Evolutionary conservation across 2,329 filamentous ascomycete genomes (phyloP), one percentile per base, ranked within the genome.

Genomic region (Aspergillus quadricinctus): DNA sequence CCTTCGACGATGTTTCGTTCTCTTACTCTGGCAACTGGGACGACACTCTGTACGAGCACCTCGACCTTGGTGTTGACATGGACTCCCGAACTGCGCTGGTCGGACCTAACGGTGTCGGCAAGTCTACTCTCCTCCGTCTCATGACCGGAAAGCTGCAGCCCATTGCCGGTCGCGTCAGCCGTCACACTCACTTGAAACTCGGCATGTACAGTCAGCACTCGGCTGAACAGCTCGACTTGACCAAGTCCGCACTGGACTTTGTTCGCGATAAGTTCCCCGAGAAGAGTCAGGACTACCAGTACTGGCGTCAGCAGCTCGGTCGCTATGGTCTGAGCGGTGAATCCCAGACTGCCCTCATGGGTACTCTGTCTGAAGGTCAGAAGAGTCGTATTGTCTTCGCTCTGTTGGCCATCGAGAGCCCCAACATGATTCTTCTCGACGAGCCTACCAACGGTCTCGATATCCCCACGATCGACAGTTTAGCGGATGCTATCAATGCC

Each of bases 361-460:
- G 94, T 61, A 99, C 94, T 17, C 82, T 99, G 65, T 97, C 94
- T 61, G 94, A 99, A 74, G 94, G 94, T 54, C 94, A 99, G 80
- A 96, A 96, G 85, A 92, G 88, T 71, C 89, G 95, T 84, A 97
- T 99, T 71, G 94, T 99, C 45, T 99, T 99, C 74, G 94, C 94
- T 43, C 82, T 99, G 66, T 81, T 99, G 63, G 94, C 94, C 64
- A 97, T 99, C 64, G 94, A 99, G 68, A 81, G 87, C 28, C 94
- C 94, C 67, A 99, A 99, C 83, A 99, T 99, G 94, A 79, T 99
- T 67, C 78, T 99, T 66, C 86, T 99, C 55, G 94, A 99, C 80
- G 94, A 99, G 81, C 95, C 94, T 76, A 99, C 94, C 74, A 99
- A 99, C 87, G 94, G 94, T 84, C 82, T 99, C 61, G 94, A 99